phyloP scores from a whole-genome alignment of 2,329 filamentous ascomycete genomes.

The Fusarium avenaceum region DNA sequence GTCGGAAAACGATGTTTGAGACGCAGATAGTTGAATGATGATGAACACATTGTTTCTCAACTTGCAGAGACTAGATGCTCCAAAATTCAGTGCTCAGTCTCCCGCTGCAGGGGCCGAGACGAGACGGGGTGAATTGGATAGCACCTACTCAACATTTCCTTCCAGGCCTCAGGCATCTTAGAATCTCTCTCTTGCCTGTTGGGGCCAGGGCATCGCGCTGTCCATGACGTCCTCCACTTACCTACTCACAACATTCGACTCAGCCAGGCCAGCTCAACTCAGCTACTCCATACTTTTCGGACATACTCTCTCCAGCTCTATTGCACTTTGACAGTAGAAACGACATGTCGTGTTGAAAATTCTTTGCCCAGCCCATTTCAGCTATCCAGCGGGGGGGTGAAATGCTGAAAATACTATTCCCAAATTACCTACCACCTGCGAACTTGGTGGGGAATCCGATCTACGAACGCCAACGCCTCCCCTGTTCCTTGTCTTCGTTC shows the following conservation, averaged over 20 bases:
- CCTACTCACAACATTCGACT: constrained; percentile 1
- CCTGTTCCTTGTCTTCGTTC: constrained; percentile 28
- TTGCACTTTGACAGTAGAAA: constrained; percentile 1
- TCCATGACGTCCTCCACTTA: not conserved
- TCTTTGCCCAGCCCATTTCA: constrained; percentile 23
- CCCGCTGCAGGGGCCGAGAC: constrained; percentile 1
- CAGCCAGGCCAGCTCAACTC: constrained; percentile 3
- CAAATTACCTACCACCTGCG: not conserved
- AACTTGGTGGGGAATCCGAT: constrained; percentile 20
- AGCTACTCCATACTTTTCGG: not conserved
- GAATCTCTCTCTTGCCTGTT: not conserved
- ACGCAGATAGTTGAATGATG: constrained; percentile 6
- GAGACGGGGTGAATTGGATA: not conserved
- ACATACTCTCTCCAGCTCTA: not conserved
- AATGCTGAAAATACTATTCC: not conserved
- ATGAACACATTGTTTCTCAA: constrained; percentile 15
- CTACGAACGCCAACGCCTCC: constrained; percentile 20
- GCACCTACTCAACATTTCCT: not conserved
- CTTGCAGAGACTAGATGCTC: not conserved
- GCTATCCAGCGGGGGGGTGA: constrained; percentile 33
- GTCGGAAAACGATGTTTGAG: not conserved
- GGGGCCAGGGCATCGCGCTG: constrained; percentile 4
- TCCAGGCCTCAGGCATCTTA: not conserved
- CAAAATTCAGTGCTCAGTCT: not conserved
- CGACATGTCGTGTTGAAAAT: constrained; percentile 31